These are phyloP conservation scores for Arthrinium phaeospermum DNA, from an alignment of 2,329 filamentous ascomycete genomes.

Conservation along the genomic window DNA sequence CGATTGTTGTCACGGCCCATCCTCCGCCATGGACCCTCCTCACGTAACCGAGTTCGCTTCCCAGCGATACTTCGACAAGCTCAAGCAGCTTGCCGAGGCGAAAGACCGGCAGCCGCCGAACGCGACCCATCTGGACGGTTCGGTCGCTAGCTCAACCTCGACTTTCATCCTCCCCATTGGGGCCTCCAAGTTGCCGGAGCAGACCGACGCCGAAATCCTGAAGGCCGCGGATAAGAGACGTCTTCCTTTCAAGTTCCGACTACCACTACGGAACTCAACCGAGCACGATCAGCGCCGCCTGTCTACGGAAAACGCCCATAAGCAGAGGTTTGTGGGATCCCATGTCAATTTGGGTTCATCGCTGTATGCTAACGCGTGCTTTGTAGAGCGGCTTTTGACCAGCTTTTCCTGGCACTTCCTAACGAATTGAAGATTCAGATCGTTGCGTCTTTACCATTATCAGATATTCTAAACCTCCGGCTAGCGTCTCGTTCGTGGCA, in stretches of 20 bases:
- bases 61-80: constrained; percentile 67
- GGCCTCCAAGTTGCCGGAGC: constrained; percentile 38
- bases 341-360: background rate
- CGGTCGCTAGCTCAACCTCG: constrained; percentile 41
- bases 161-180: constrained; percentile 57
- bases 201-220: constrained; percentile 41
- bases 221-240: constrained; percentile 37
- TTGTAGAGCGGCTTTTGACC: constrained; percentile 54
- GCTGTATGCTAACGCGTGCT: background rate
- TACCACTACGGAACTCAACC: constrained; percentile 37
- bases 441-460: constrained; percentile 63
- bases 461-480: constrained; percentile 65
- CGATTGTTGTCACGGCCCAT: background rate
- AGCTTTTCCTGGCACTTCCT: constrained; percentile 63
- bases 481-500: constrained; percentile 65
- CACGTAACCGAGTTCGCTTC: constrained; percentile 72
- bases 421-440: constrained; percentile 69
- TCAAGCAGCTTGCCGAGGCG: constrained; percentile 59
- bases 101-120: constrained; percentile 46
- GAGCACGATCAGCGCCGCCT: constrained; percentile 38
- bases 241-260: constrained; percentile 37
- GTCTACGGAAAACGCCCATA: constrained; percentile 33
- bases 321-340: constrained; percentile 32
- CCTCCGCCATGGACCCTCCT: constrained; percentile 61
- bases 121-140: constrained; percentile 35